Evolutionary conservation across 2,329 filamentous ascomycete genomes (phyloP).

Genomic region (Verticillium tricorpus): DNA sequence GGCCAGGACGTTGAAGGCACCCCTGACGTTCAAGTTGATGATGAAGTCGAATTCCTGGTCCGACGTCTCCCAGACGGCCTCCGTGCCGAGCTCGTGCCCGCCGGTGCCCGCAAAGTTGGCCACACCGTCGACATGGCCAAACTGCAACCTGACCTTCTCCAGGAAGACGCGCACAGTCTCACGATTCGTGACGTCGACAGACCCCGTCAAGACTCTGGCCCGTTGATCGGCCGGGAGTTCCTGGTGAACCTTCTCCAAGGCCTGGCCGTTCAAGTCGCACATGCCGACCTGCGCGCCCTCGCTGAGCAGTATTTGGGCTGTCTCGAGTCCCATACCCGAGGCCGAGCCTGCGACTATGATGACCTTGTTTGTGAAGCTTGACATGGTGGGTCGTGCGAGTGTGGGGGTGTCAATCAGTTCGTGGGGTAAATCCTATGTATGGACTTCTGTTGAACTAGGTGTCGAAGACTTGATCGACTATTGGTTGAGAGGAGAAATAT

Average conservation of each 20-base stretch:
- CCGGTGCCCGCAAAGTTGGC: constrained; percentile 8
- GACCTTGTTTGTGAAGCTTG: constrained; percentile 1
- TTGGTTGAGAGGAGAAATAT: neutral
- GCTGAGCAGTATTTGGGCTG: neutral
- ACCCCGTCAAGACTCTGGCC: neutral
- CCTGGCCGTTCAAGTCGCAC: constrained; percentile 1
- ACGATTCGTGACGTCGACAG: constrained; percentile 2
- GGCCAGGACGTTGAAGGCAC: constrained; percentile 6
- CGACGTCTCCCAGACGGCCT: constrained; percentile 5
- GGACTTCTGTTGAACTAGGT: neutral
- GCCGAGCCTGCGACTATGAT: constrained; percentile 4
- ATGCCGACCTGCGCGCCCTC: constrained; percentile 5
- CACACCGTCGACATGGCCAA: constrained; percentile 3
- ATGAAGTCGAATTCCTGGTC: constrained; percentile 7
- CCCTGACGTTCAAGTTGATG: constrained; percentile 5
- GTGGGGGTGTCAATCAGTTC: neutral
- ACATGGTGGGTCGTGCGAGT: neutral
- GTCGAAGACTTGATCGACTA: neutral
- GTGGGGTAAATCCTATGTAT: neutral
- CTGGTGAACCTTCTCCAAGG: neutral
- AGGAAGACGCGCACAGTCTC: neutral
- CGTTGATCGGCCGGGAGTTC: neutral
- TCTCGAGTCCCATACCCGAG: constrained; percentile 8
- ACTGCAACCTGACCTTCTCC: neutral
- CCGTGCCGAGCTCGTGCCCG: constrained; percentile 6